Evolutionary conservation across 768 basidiomycete species (phyloP), one percentile per base, ranked within the genome.

Genomic region (Cystofilobasidium macerans): DNA sequence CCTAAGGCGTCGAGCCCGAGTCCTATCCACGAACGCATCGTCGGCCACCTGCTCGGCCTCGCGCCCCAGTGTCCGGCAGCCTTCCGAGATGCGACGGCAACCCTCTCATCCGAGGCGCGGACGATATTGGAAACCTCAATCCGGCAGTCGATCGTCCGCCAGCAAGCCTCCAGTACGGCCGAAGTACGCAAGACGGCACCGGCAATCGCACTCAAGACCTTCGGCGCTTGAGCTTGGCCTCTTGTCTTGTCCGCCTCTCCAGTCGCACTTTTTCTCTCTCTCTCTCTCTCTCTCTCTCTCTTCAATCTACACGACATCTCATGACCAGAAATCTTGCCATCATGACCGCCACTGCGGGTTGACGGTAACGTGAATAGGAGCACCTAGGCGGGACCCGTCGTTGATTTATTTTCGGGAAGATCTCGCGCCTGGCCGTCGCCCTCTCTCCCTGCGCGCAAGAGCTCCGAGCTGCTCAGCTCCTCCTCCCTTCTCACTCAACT

Each of bases 31-130:
- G 71, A 80, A 0, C 82, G 84, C 66, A 83, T 84, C 2, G 80
- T 88, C 26, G 74, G 81, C 2, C 85, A 89, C 59, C 75, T 95
- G 0, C 76, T 97, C 33, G 76, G 79, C 1, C 85, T 88, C 65
- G 91, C 91, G 0, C 81, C 86, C 0, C 76, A 81, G 0, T 82
- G 85, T 3, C 87, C 93, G 0, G 73, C 77, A 5, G 82, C 86
- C 16, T 97, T 97, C 82, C 90, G 88, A 74, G 88, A 90, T 53
- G 89, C 87, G 1, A 86, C 88, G 2, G 80, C 78, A 12, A 83
- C 81, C 57, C 79, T 97, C 26, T 84, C 86, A 33, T 73, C 79
- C 9, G 74, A 79, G 0, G 80, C 80, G 8, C 78, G 84, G 53
- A 84, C 85, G 57, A 76, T 81, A 28, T 74, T 97, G 60, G 93